Evolutionary conservation across 2,329 filamentous ascomycete species (phyloP).

Genomic region (Aspergillus nomiae): DNA sequence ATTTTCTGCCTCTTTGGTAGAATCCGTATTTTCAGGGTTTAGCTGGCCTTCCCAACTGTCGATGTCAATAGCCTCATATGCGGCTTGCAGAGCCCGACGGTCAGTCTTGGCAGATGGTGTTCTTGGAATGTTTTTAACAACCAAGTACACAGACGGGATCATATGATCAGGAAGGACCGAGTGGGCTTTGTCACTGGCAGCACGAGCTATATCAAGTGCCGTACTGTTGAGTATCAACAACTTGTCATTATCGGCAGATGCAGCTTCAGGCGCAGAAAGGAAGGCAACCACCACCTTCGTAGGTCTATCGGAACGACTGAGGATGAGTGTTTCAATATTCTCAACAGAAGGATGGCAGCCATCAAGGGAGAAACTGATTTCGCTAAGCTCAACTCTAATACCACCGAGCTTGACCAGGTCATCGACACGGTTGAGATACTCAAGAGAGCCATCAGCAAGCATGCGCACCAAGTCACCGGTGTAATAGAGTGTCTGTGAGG

Average conservation of each 20-base stretch:
- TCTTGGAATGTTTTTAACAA: conserved; percentile 31
- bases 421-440: conserved; percentile 31
- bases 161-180: conserved; percentile 33
- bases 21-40: conserved; percentile 16
- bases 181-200: conserved; percentile 23
- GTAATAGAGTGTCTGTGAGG: conserved; percentile 30
- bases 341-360: conserved; percentile 32
- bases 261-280: conserved; percentile 28
- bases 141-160: conserved; percentile 36
- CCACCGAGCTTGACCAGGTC: conserved; percentile 31
- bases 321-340: conserved; percentile 34
- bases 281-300: conserved; percentile 39
- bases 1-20: conserved; percentile 1
- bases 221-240: conserved; percentile 17
- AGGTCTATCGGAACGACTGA: conserved; percentile 34
- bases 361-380: conserved; percentile 36
- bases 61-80: conserved; percentile 30
- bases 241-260: neutral
- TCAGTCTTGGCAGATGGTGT: conserved; percentile 37
- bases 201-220: conserved; percentile 25
- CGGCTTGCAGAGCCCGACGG: conserved; percentile 29
- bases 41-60: conserved; percentile 29
- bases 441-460: conserved; percentile 27
- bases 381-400: conserved; percentile 31
- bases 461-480: conserved; percentile 36